Evolutionary conservation across 257 asterid species (phyloP), one percentile per base, ranked within the genome.

Genomic region (Salvia hispanica): DNA sequence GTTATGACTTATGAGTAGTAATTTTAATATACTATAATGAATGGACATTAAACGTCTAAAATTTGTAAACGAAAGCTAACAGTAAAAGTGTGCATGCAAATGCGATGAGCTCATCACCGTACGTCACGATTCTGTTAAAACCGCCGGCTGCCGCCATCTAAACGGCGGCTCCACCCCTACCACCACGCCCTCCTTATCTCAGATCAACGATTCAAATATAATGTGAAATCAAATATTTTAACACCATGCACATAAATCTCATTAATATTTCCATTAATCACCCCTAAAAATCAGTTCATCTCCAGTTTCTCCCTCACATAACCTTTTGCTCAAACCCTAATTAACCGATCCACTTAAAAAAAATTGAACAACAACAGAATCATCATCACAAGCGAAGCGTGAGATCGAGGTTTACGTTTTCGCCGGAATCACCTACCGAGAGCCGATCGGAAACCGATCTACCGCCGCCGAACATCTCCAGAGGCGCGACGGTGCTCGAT

Each of bases 341-440:
- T 28, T 15, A 9, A 15, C 9, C 65, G 9, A 62, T 40, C 51
- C 50, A 76, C 47, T 34, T 64, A 64, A 16, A 36, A 43, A 56
- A n/a, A 61, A 54, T 13, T 15, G 45, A 50, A 1, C 5, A 16
- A 6, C 9, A 44, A 6, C 9, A 44, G 13, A 13, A 37, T 3
- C 39, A 51, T 28, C 39, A 58, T 82, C 81, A 82, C 77, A 83
- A 66, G 4, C 84, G 86, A 11, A 84, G 89, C 57, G 89, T 81
- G 55, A 84, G 85, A 42, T 84, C 89, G 4, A 84, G 74, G 75
- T 81, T 79, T 7, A 77, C 77, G 50, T 69, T 28, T 18, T 62
- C 83, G 13, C 64, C 57, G 13, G 75, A 47, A 11, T 74, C 79
- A 3, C 65, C 76, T 16, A 75, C 59, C 0, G 57, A 18, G 21